Evolutionary conservation across 495 filamentous ascomycete genomes (phyloP).

Genomic region (Podospora conica): DNA sequence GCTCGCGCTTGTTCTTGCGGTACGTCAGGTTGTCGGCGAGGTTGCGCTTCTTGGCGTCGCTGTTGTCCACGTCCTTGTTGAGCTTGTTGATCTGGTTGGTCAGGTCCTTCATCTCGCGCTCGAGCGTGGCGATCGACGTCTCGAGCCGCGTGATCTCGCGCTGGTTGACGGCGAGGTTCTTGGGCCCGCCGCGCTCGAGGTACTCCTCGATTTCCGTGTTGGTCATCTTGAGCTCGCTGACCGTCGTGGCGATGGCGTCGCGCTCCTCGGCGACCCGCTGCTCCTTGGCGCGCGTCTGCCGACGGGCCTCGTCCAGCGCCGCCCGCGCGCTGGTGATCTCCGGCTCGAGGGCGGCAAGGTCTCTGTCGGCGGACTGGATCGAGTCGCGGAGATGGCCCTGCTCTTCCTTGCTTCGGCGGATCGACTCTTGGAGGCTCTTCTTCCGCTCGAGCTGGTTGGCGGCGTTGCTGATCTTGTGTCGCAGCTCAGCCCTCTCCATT

Average conservation of each 20-base stretch:
- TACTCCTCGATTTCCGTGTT: conserved; percentile 77
- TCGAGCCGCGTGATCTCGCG: conserved; percentile 62
- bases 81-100: conserved; percentile 68
- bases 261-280: conserved; percentile 66
- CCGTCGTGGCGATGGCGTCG: conserved; percentile 60
- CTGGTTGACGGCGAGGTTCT: conserved; percentile 61
- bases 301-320: conserved; percentile 66
- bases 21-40: conserved; percentile 84
- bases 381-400: conserved; percentile 61
- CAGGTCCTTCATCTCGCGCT: conserved; percentile 61
- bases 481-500: conserved; percentile 61
- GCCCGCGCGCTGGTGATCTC: conserved; percentile 67
- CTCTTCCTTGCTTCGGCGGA: conserved; percentile 64
- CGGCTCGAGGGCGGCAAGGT: conserved; percentile 64
- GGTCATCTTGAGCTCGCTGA: conserved; percentile 67
- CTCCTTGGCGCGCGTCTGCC: conserved; percentile 65
- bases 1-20: conserved; percentile 61
- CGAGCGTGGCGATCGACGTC: conserved; percentile 55
- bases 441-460: conserved; percentile 74
- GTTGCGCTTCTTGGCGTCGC: conserved; percentile 69
- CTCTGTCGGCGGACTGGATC: conserved; percentile 59
- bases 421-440: conserved; percentile 54
- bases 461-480: conserved; percentile 60
- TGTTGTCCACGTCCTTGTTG: conserved; percentile 67
- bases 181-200: conserved; percentile 64